Conservation (phyloP, 176 grass and related monocot species). For the Urochloa ruziziensis region DNA sequence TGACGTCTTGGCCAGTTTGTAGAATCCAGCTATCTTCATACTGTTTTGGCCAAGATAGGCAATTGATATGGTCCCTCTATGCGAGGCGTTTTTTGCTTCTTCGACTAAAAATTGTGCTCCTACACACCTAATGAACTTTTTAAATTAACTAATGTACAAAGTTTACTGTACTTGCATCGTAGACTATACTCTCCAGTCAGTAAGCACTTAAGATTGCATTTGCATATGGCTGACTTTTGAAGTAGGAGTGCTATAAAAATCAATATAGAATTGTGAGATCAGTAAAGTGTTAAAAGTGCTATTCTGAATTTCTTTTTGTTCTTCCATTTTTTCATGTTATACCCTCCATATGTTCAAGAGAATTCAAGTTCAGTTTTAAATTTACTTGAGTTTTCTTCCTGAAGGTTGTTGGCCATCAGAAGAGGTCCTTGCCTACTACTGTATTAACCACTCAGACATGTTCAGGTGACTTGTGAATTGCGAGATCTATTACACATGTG, state of each 20-base stretch:
- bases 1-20: neutral
- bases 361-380: neutral
- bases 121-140: neutral
- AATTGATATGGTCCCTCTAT: neutral
- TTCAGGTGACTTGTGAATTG: slow-evolving; percentile 61
- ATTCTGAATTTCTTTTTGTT: slow-evolving; percentile 14
- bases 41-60: neutral
- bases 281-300: neutral
- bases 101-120: neutral
- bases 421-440: slow-evolving; percentile 96
- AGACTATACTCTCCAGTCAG: neutral
- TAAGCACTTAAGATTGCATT: slow-evolving; percentile 10
- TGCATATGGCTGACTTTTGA: neutral
- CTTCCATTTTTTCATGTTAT: slow-evolving; percentile 2
- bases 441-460: slow-evolving; percentile 59
- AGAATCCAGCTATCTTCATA: neutral
- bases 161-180: neutral
- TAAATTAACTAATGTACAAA: neutral
- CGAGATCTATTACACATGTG: slow-evolving; percentile 5
- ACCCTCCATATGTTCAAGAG: neutral
- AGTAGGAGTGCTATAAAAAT: neutral
- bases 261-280: neutral
- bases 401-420: slow-evolving; percentile 96
- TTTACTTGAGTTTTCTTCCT: neutral
- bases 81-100: neutral